These are phyloP conservation scores for Leccinellum albellum DNA, from an alignment of 768 basidiomycete genomes.

Conservation along the genomic window DNA sequence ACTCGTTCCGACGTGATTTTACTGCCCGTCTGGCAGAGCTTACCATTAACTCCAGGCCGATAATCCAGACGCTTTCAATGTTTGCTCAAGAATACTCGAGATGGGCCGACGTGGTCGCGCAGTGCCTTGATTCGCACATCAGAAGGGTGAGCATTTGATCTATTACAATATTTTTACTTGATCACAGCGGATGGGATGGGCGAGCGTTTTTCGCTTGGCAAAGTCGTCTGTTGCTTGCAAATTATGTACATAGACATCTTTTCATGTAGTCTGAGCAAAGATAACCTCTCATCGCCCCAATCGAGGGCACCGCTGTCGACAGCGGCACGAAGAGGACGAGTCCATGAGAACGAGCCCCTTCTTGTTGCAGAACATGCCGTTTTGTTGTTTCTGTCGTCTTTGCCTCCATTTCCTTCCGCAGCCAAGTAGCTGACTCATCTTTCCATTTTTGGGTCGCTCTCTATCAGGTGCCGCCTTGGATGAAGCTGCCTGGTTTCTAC, in stretches of 20 bases:
- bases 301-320: constrained; percentile 31
- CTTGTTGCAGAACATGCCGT: constrained; percentile 18
- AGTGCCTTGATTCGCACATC: constrained; percentile 82
- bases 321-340: constrained; percentile 35
- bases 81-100: constrained; percentile 83
- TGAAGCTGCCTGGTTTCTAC: constrained; percentile 93
- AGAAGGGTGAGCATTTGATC: constrained; percentile 69
- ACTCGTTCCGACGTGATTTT: constrained; percentile 78
- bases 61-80: constrained; percentile 91
- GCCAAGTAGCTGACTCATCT: constrained; percentile 63
- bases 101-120: constrained; percentile 74
- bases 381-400: constrained; percentile 32
- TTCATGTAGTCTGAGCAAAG: constrained; percentile 42
- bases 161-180: constrained; percentile 22
- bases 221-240: constrained; percentile 27
- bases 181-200: constrained; percentile 27
- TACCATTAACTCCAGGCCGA: constrained; percentile 90
- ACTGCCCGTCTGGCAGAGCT: constrained; percentile 69
- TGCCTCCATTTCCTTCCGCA: constrained; percentile 11
- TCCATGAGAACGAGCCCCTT: constrained; percentile 34
- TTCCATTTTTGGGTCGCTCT: constrained; percentile 28
- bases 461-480: constrained; percentile 76
- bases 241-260: constrained; percentile 46
- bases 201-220: constrained; percentile 22
- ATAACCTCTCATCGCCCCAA: constrained; percentile 32